phyloP scores from a whole-genome alignment of 2,329 filamentous ascomycete species.

The Aciculosporium take region DNA sequence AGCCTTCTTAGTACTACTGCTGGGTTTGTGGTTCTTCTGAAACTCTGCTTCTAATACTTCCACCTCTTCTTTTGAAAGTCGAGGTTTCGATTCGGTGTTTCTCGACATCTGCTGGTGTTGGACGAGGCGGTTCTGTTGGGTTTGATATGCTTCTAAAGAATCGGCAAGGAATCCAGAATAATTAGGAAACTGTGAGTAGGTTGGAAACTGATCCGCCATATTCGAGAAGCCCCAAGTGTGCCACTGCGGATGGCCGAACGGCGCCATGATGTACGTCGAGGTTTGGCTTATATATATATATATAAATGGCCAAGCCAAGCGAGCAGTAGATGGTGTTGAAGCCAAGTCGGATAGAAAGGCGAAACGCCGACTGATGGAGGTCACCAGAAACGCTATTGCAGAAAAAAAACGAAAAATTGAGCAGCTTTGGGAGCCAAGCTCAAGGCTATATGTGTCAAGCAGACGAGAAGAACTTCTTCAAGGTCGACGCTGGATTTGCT shows the following conservation, averaged over 20 bases:
- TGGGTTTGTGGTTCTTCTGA: conserved; percentile 49
- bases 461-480: background rate
- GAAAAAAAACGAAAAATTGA: background rate
- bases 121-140: conserved; percentile 22
- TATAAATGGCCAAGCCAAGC: background rate
- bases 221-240: conserved; percentile 20
- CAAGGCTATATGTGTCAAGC: background rate
- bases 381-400: background rate
- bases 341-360: background rate
- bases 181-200: conserved; percentile 19
- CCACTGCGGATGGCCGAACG: conserved; percentile 23
- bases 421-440: background rate
- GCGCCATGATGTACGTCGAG: conserved; percentile 14
- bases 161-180: conserved; percentile 24
- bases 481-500: conserved; percentile 8
- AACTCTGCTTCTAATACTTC: conserved; percentile 47
- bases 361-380: background rate
- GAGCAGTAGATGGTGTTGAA: background rate
- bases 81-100: conserved; percentile 34
- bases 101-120: conserved; percentile 25
- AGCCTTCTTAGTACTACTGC: conserved; percentile 45
- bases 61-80: conserved; percentile 44
- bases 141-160: conserved; percentile 24
- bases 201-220: conserved; percentile 15
- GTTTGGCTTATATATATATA: background rate